Evolutionary conservation across 176 grass and related monocot species (phyloP), one percentile per base, ranked within the genome.

Genomic region (Raddia distichophylla): DNA sequence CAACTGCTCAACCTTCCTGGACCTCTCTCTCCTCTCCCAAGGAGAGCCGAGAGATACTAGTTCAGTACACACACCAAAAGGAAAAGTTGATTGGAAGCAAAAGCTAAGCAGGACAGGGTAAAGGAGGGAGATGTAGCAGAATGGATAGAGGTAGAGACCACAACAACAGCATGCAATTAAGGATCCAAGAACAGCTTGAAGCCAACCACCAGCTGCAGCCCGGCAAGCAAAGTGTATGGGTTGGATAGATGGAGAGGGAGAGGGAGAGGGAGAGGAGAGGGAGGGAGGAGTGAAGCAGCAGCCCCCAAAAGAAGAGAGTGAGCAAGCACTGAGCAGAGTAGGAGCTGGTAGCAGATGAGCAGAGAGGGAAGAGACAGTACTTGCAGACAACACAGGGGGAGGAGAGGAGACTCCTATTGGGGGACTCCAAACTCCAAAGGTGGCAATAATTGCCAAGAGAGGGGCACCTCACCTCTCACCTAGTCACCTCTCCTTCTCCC

Each of bases 401-500:
- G 60, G 19, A 85, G 15, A 90, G 88, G 63, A 62, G 88, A 88
- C 88, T 86, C 85, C 76, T 88, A 86, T 85, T 73, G 82, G 74
- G 66, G 88, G 85, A 86, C 88, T 86, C 72, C 74, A 80, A 88
- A 93, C 89, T 86, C 69, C 83, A 80, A 86, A 86, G 82, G 76
- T 74, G 79, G 80, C 82, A 94, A 82, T 88, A 80, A 91, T 90
- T 86, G 85, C 86, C 79, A 18, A 73, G 77, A 77, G 17, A 51
- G 62, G 66, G 52, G 60, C 48, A 48, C 80, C 81, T 59, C 71
- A 74, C 34, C 68, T 10, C 49, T 53, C 71, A 55, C n/a, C n/a
- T n/a, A n/a, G n/a, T 48, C 80, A 75, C 69, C 80, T 59, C 65
- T 16, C 14, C 69, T 27, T 27, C 27, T 40, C 37, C 37, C 67